Evolutionary conservation across 805 yeast genomes (phyloP).

Genomic region (Suhomyces prunicola): DNA sequence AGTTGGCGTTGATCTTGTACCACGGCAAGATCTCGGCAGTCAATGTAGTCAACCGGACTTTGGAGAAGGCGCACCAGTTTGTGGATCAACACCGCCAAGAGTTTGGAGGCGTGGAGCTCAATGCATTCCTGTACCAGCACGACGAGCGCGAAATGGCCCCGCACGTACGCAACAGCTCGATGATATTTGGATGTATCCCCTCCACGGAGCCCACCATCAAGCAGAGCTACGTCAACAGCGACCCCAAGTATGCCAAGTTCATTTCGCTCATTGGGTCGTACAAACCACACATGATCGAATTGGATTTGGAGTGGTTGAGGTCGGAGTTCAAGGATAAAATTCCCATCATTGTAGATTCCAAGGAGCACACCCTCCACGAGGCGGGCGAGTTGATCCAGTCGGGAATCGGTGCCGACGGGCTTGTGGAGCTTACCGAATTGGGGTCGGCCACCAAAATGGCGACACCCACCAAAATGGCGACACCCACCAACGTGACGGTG

Average conservation of each 20-base stretch:
- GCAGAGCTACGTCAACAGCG: slow-evolving; percentile 28
- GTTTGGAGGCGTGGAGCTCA: slow-evolving; percentile 25
- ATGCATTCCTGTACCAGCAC: slow-evolving; percentile 13
- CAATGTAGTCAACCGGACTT: slow-evolving; percentile 44
- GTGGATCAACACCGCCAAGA: slow-evolving; percentile 20
- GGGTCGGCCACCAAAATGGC: slow-evolving; percentile 14
- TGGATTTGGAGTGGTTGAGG: slow-evolving; percentile 44
- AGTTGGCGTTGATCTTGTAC: slow-evolving; percentile 40
- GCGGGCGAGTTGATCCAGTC: slow-evolving; percentile 63
- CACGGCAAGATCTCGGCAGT: slow-evolving; percentile 36
- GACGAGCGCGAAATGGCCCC: slow-evolving; percentile 13
- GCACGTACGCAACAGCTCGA: slow-evolving; percentile 37
- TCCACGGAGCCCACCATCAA: slow-evolving; percentile 47
- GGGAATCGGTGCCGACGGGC: slow-evolving; percentile 31
- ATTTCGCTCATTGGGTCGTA: slow-evolving; percentile 65
- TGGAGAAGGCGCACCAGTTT: slow-evolving; percentile 37
- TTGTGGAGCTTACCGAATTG: slow-evolving; percentile 48
- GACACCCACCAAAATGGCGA: slow-evolving; percentile 14
- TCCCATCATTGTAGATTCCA: slow-evolving; percentile 57
- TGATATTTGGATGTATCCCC: slow-evolving; percentile 62
- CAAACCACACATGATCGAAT: slow-evolving; percentile 65
- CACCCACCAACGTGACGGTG: slow-evolving; percentile 33
- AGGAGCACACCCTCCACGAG: slow-evolving; percentile 52
- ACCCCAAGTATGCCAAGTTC: slow-evolving; percentile 27
- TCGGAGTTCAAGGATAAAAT: slow-evolving; percentile 29